Evolutionary conservation across 1,139 yeast species (phyloP).

Genomic region (Sporopachydermia cereana): DNA sequence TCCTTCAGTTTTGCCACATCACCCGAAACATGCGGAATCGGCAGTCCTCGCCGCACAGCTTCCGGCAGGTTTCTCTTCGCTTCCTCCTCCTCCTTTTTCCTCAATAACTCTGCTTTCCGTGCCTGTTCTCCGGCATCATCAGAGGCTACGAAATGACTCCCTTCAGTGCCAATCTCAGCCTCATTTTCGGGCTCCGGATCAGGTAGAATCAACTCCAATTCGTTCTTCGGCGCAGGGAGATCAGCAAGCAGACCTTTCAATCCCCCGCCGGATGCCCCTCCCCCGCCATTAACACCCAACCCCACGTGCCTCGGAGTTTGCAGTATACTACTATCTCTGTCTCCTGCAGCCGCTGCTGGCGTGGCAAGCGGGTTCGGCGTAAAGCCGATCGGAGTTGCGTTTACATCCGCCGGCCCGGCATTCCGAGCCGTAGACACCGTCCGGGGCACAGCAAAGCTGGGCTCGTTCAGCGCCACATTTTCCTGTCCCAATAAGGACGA

Average conservation of each 20-base stretch:
- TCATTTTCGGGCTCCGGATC: conserved; percentile 21
- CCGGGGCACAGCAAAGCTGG: conserved; percentile 1
- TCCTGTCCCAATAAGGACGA: conserved; percentile 21
- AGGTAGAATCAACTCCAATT: conserved; percentile 38
- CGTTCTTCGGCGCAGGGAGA: conserved; percentile 47
- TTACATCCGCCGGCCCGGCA: conserved; percentile 11
- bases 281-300: conserved; percentile 13
- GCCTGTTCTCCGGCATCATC: conserved; percentile 28
- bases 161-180: conserved; percentile 17
- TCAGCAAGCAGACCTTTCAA: conserved; percentile 21
- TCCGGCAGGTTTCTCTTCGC: conserved; percentile 32
- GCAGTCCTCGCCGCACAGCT: conserved; percentile 38
- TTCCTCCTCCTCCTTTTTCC: conserved; percentile 16
- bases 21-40: conserved; percentile 32
- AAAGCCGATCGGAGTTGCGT: conserved; percentile 7
- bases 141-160: too few species aligned
- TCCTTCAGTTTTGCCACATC: conserved; percentile 14
- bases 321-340: too few species aligned
- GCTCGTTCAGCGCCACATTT: conserved; percentile 3
- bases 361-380: conserved; percentile 16
- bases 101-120: conserved; percentile 17
- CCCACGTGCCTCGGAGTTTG: conserved; percentile 16
- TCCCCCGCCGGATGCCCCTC: conserved; percentile 11
- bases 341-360: conserved; percentile 6
- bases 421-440: background rate